Percentiles rank a stretch among this genome's conserved stretches.
Conservation (phyloP, 2,329 filamentous ascomycete genomes). For the Sporothrix phasma region DNA sequence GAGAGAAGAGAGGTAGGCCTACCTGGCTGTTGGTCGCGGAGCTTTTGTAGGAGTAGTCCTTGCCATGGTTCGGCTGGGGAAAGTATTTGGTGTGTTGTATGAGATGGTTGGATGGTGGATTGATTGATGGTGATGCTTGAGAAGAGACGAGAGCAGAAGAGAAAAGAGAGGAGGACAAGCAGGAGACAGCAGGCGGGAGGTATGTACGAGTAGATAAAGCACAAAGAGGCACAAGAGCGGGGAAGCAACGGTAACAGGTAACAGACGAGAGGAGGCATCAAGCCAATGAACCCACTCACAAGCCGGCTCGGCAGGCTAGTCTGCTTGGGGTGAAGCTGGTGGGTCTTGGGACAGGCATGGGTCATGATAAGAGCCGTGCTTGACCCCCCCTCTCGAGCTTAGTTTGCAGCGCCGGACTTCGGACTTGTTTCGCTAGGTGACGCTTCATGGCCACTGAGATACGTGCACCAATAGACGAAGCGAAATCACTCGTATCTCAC, state of each 20-base stretch:
- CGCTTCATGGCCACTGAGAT: not conserved
- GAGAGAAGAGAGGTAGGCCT: constrained; percentile 16
- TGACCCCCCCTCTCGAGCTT: not conserved
- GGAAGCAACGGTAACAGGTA: too few relatives aligned
- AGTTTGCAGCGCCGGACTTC: not conserved
- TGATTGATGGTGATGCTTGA: not conserved
- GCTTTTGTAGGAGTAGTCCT: constrained; percentile 36
- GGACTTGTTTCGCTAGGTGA: not conserved
- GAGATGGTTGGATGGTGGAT: not conserved
- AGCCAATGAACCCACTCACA: too few relatives aligned
- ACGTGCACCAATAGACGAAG: not conserved
- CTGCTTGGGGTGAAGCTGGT: not conserved
- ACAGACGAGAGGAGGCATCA: too few relatives aligned
- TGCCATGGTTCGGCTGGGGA: constrained; percentile 8
- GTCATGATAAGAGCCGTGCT: not conserved
- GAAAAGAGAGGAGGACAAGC: not conserved
- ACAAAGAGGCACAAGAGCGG: too few relatives aligned
- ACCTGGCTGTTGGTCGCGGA: constrained; percentile 56
- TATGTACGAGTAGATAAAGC: too few relatives aligned
- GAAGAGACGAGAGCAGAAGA: not conserved
- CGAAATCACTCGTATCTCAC: too few relatives aligned
- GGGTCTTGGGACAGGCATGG: not conserved
- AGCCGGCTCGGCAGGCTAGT: not conserved
- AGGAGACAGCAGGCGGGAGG: not conserved
- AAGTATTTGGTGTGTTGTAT: not conserved